A percentile compares a stretch with the other conserved stretches of the same genome.
These are phyloP conservation scores for Staphylotrichum tortipilum DNA, from an alignment of 495 filamentous ascomycete genomes.

Conservation along the genomic window DNA sequence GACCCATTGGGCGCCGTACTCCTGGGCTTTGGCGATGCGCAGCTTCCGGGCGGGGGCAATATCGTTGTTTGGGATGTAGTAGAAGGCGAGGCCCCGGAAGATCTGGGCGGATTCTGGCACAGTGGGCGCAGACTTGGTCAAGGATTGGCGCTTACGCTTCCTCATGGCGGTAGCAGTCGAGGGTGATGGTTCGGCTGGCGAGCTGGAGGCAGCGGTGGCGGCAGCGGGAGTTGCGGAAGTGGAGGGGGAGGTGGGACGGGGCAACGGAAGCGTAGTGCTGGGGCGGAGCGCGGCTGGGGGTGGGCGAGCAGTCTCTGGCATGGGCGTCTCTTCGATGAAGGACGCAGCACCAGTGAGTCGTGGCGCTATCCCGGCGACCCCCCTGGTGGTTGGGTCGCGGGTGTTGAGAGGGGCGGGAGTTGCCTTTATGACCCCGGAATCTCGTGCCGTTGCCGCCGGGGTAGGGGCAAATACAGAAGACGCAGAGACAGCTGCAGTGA, in stretches of 20 bases:
- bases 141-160: constrained; percentile 44
- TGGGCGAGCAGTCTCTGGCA: constrained; percentile 9
- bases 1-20: constrained; percentile 59
- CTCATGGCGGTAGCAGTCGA: constrained; percentile 18
- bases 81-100: constrained; percentile 59
- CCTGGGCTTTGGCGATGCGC: constrained; percentile 64
- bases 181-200: constrained; percentile 13
- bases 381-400: neutral
- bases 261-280: constrained; percentile 18
- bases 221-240: too few species aligned
- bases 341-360: neutral
- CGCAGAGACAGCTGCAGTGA: constrained; percentile 4
- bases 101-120: constrained; percentile 54
- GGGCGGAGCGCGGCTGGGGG: constrained; percentile 8
- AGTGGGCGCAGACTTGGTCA: constrained; percentile 26
- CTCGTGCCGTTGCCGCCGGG: neutral
- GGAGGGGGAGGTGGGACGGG: neutral
- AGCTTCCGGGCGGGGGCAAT: constrained; percentile 54
- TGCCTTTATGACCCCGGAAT: constrained; percentile 11
- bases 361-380: neutral
- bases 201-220: too few species aligned
- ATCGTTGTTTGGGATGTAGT: constrained; percentile 76
- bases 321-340: constrained; percentile 20
- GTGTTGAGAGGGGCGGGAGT: constrained; percentile 16
- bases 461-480: too few species aligned